A percentile compares a stretch with the other conserved stretches of the same genome.
These are phyloP conservation scores for Amanita brunnescens DNA, from an alignment of 768 basidiomycete species.

Conservation along the genomic window DNA sequence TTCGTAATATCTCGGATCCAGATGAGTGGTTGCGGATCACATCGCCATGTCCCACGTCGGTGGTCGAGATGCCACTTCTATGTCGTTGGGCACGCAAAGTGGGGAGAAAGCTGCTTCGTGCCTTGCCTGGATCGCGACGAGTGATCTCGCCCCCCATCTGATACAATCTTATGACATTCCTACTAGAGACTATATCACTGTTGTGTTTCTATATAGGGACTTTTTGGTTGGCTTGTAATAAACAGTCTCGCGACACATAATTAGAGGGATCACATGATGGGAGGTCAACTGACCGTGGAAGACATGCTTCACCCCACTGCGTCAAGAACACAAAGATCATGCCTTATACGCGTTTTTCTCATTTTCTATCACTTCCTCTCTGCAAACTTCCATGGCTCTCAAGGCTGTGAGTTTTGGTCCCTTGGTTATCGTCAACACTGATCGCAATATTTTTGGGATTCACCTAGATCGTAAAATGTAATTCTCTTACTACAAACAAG, in stretches of 20 bases:
- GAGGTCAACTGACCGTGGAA: not conserved
- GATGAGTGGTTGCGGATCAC: conserved; percentile 29
- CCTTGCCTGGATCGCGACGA: conserved; percentile 12
- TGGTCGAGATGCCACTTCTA: not conserved
- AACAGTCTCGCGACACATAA: no score
- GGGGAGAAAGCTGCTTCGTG: conserved; percentile 20
- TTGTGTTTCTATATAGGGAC: no score
- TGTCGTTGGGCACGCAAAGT: conserved; percentile 21
- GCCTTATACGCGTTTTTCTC: not conserved
- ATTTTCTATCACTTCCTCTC: conserved; percentile 3
- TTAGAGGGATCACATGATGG: not conserved
- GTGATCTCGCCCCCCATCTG: not conserved
- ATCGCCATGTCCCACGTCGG: conserved; percentile 8
- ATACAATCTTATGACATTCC: not conserved
- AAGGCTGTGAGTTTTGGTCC: conserved; percentile 52
- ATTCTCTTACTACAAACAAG: not conserved
- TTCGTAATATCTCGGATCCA: conserved; percentile 24
- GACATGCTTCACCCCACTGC: no score
- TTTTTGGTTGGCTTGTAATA: no score
- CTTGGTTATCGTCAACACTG: not conserved
- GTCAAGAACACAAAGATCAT: no score
- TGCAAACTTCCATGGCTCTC: conserved; percentile 44
- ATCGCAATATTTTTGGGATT: not conserved
- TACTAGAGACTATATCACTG: not conserved
- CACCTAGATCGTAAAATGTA: conserved; percentile 54